Evolutionary conservation across 495 filamentous ascomycete species (phyloP).

Genomic region (Podospora appendiculata): DNA sequence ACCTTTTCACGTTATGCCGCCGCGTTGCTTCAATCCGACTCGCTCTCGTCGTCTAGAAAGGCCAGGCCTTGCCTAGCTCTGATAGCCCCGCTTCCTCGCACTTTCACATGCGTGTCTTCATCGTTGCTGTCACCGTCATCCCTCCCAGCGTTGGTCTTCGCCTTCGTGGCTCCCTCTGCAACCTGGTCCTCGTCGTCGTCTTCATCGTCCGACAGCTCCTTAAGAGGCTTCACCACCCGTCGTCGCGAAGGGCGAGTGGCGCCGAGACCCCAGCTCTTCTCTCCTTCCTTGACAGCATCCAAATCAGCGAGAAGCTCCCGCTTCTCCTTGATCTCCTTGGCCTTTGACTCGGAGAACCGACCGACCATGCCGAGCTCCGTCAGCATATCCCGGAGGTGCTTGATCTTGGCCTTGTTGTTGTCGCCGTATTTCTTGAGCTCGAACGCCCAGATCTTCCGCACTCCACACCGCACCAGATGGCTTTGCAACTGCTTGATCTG

Average conservation of each 20-base stretch:
- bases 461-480: slow-evolving; percentile 83
- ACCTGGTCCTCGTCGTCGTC: slow-evolving; percentile 31
- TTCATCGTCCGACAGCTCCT: slow-evolving; percentile 27
- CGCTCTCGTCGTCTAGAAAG: slow-evolving; percentile 38
- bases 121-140: slow-evolving; percentile 22
- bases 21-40: slow-evolving; percentile 30
- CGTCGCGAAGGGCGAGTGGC: slow-evolving; percentile 28
- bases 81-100: slow-evolving; percentile 18
- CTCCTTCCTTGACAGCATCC: slow-evolving; percentile 71
- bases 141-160: slow-evolving; percentile 37
- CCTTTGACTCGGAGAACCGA: slow-evolving; percentile 75
- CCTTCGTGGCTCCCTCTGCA: slow-evolving; percentile 28
- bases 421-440: slow-evolving; percentile 71
- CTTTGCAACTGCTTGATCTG: slow-evolving; percentile 89
- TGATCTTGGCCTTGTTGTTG: slow-evolving; percentile 65
- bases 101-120: slow-evolving; percentile 18
- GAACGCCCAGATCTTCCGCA: slow-evolving; percentile 84
- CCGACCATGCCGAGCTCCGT: slow-evolving; percentile 79
- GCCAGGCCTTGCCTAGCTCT: slow-evolving; percentile 34
- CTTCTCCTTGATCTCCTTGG: slow-evolving; percentile 74
- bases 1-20: background rate
- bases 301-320: slow-evolving; percentile 77
- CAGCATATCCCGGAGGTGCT: slow-evolving; percentile 70
- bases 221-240: slow-evolving; percentile 16
- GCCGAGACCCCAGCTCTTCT: slow-evolving; percentile 62